Base-by-base conservation (phyloP, 2,329 filamentous ascomycete genomes). In the Aspergillus sp. region DNA sequence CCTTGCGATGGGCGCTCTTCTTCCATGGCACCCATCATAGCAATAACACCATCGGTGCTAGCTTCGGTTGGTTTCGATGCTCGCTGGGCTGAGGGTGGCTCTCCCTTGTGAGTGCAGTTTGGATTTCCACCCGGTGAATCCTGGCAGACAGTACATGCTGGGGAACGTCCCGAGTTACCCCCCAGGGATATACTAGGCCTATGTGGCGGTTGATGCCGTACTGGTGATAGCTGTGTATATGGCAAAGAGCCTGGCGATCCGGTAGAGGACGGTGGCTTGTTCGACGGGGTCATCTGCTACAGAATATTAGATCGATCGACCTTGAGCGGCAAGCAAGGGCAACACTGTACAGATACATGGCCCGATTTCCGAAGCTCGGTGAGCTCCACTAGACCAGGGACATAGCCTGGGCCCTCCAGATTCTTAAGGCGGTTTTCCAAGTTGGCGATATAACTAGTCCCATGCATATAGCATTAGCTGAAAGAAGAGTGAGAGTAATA, bases 1-100 rank as follows among this genome's bases (percentile, higher is more conserved):
- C 79, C 78, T 14, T 76, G 70, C 0, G 71, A 77, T 21, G 63
- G 61, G 11, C 65, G 73, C 0, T 74, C 77, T 54, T 79, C 77
- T 25, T 78, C 77, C 3, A 77, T 67, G 1, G 79, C 72, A 0
- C 76, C 76, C 6, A 78, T 80, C 76, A 81, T 81, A 2, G 78
- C 79, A 59, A 79, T 76, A 3, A 72, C 75, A 0, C 76, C 74
- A 3, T 74, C 70, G 17, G 31, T 41, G 7, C 50, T 27, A 9
- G 17, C 40, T n/a, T 51, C 56, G 6, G 12, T 3, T n/a, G 9
- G 12, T 8, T 56, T 21, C 3, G 19, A 44, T 15, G 35, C 6
- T n/a, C 35, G 35, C 17, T 25, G 44, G 17, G 25, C 15, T 8
- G 45, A 33, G 15, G 21, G 21, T 6, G 44, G 6, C 1, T 35